phyloP scores from a whole-genome alignment of 106 monocot genomes.

The Dendrobium huoshanense region DNA sequence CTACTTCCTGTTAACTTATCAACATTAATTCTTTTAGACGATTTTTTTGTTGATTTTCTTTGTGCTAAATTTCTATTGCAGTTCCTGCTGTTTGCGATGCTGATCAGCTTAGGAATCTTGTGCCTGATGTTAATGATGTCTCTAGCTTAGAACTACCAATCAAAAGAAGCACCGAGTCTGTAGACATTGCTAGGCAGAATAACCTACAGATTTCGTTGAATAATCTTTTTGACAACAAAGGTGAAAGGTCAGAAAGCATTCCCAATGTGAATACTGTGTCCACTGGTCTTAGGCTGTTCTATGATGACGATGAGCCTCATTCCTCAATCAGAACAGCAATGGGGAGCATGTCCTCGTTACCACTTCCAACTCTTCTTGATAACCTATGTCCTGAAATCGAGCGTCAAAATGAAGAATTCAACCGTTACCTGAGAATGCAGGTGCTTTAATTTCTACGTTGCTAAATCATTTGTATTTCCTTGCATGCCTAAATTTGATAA shows the following conservation, averaged over 20 bases:
- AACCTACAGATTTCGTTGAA: slow-evolving; percentile 64
- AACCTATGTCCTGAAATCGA: slow-evolving; percentile 47
- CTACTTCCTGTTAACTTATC: not conserved
- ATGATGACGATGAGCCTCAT: slow-evolving; percentile 63
- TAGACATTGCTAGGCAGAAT: slow-evolving; percentile 31
- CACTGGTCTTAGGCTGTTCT: slow-evolving; percentile 59
- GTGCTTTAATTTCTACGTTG: slow-evolving; percentile 14
- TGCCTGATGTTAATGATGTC: slow-evolving; percentile 16
- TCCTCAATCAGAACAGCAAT: slow-evolving; percentile 55
- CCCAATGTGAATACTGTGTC: slow-evolving; percentile 51
- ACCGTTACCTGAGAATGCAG: slow-evolving; percentile 50
- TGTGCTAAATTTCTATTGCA: slow-evolving; percentile 12
- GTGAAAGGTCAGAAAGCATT: slow-evolving; percentile 21
- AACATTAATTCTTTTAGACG: not conserved
- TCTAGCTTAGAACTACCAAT: slow-evolving; percentile 23
- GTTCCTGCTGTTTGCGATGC: slow-evolving; percentile 36
- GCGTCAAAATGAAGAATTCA: slow-evolving; percentile 55
- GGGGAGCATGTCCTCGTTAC: slow-evolving; percentile 35
- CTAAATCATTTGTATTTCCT: not conserved
- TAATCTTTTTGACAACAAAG: slow-evolving; percentile 25
- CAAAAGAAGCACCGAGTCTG: slow-evolving; percentile 36
- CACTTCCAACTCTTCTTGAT: slow-evolving; percentile 37
- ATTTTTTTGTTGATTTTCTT: not conserved
- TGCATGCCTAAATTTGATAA: not conserved
- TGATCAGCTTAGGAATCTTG: slow-evolving; percentile 16